These are phyloP conservation scores for Chaetomiaceae sp. DNA, from an alignment of 2,329 filamentous ascomycete species.

Conservation along the genomic window DNA sequence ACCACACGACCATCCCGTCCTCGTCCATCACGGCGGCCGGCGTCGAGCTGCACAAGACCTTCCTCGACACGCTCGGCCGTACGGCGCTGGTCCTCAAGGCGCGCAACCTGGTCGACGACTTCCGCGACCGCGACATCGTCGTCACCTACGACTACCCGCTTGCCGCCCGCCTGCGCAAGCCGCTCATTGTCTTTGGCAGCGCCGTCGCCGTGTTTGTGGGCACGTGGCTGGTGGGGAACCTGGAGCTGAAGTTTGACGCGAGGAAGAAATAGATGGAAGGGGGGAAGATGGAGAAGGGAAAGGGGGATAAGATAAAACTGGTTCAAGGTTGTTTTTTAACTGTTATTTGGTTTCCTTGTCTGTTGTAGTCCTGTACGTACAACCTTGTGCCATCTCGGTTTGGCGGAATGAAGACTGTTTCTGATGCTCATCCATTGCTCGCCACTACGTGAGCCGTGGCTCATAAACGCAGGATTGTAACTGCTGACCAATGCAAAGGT, in stretches of 20 bases:
- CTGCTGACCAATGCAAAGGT: constrained; percentile 5
- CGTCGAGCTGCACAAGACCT: constrained; percentile 70
- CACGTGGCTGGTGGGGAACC: constrained; percentile 66
- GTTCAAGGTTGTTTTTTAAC: constrained; percentile 2
- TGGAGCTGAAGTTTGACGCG: constrained; percentile 71
- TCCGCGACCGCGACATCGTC: constrained; percentile 74
- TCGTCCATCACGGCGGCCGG: constrained; percentile 53
- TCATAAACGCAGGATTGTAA: no score
- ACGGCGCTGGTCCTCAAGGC: constrained; percentile 75
- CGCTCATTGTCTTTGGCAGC: constrained; percentile 70
- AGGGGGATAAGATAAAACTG: constrained; percentile 12
- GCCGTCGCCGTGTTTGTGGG: constrained; percentile 67
- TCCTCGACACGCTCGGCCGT: constrained; percentile 87
- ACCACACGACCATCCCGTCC: constrained; percentile 63
- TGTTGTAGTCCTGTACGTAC: no score
- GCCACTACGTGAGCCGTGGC: no score
- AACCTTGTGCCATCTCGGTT: no score
- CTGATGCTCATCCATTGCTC: no score
- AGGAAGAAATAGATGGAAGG: constrained; percentile 34
- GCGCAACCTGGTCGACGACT: constrained; percentile 83
- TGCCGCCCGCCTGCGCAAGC: constrained; percentile 73
- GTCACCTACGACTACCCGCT: constrained; percentile 84
- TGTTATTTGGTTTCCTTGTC: constrained; percentile 5
- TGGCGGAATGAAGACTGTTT: no score
- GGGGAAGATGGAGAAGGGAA: not conserved